Base-by-base conservation (phyloP, 768 basidiomycete species). In the Tulasnella sp. region DNA sequence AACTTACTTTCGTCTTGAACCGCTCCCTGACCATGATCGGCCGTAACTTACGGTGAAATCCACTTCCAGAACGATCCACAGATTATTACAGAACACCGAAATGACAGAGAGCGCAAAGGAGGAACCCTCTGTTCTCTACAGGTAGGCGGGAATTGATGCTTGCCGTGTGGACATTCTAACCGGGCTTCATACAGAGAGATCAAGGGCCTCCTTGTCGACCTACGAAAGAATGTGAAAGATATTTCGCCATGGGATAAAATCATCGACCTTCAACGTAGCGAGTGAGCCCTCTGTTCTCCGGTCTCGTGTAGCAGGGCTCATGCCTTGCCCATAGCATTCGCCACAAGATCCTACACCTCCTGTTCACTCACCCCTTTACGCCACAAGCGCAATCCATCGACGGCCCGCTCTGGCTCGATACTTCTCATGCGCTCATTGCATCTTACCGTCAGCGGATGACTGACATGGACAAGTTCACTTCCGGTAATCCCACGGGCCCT, bases 401-500 rank as follows among this genome's bases (percentile, higher is more conserved):
- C 66, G 85, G 77, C 29, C 82, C 85, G 62, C 76, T 94, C 7
- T 94, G 91, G 90, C 87, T 91, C 80, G 84, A 89, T 66, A 93
- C 91, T 0, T 86, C 87, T 35, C 86, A 94, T 69, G 75, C 79
- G 36, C 80, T 90, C 70, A 94, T 94, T 61, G 72, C 83, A 14
- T 74, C 77, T 21, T 93, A 89, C 74, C 91, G 92, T 68, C 77
- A 83, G 61, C 79, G 75, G 45, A 78, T 93, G 64, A 69, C 79
- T 39, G 68, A 73, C 0, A 75, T 89, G 53, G 87, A 91, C 70
- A 78, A 64, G 40, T 75, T 54, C 6, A 59, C 64, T 42, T 54
- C 62, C 14, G 49, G 53, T 19, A 34, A 9, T 23, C 34, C 45
- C 19, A 6, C 31, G n/a, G 8, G 37, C 14, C 41, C 37, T 15